These are phyloP conservation scores for Podosphaera fusca DNA, from an alignment of 2,329 filamentous ascomycete species.

Conservation along the genomic window DNA sequence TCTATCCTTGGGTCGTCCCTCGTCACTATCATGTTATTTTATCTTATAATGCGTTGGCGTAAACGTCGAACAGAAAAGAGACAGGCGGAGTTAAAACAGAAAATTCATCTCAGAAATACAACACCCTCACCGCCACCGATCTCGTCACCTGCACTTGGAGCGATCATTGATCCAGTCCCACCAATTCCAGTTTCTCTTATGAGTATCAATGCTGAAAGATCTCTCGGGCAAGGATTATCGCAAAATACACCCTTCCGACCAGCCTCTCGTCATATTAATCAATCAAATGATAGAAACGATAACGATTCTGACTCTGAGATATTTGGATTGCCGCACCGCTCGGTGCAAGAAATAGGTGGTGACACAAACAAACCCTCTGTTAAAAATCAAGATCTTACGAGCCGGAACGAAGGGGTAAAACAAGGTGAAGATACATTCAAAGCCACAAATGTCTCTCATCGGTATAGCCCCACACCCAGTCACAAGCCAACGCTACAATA, in stretches of 20 bases:
- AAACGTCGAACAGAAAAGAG: slow-evolving; percentile 1
- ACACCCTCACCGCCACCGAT: background rate
- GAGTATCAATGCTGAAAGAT: background rate
- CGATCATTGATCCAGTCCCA: background rate
- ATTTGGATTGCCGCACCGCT: too few relatives aligned
- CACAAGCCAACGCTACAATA: slow-evolving; percentile 1
- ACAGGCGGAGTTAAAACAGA: slow-evolving; percentile 4
- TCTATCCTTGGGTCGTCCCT: slow-evolving; percentile 10
- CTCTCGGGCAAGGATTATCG: background rate
- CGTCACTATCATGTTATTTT: slow-evolving; percentile 6
- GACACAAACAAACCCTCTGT: background rate
- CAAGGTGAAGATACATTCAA: background rate
- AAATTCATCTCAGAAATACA: slow-evolving; percentile 1
- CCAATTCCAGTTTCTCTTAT: background rate
- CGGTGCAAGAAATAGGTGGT: too few relatives aligned
- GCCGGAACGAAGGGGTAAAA: too few relatives aligned
- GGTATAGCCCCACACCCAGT: background rate
- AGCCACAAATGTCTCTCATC: background rate
- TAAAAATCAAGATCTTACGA: background rate
- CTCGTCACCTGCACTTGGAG: background rate
- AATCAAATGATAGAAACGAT: background rate
- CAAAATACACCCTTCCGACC: background rate
- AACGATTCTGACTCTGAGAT: background rate
- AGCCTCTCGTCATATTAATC: background rate
- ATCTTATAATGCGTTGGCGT: slow-evolving; percentile 4